Evolutionary conservation across 1,139 yeast genomes (phyloP), one percentile per base, ranked within the genome.

Genomic region (Waltiozyma sp.): DNA sequence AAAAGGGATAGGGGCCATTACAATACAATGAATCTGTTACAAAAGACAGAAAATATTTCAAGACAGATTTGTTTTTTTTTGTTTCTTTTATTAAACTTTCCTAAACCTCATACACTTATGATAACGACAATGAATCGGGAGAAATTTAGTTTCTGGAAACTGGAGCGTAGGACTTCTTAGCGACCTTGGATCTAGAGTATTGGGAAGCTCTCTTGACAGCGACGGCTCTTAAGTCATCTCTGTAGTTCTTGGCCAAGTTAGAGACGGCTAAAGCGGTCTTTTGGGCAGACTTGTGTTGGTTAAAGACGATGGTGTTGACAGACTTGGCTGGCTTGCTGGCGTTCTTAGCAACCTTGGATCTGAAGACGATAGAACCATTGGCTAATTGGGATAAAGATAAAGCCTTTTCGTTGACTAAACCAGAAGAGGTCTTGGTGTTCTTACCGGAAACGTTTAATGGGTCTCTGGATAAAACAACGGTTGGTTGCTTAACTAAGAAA

Each of bases 321-420:
- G 58, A 42, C 60, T 65, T 63, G 50, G 64, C 55, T 60, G 73
- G 72, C 63, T 66, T 64, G 70, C 65, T 65, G 53, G 61, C 51
- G 58, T 60, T 54, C 62, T 66, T 63, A 53, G 60, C 57, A 57
- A 58, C 57, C 62, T 68, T 68, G 61, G 72, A 59, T 52, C 63
- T 50, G 47, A 69, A 58, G 47, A 65, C 63, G 56, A 69, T 60
- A 53, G 60, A 56, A 50, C 72, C 75, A 43, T 54, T 49, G 51
- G 55, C 51, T 26, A 26, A 26, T 52, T 63, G 62, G 47, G 60
- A 45, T 53, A 68, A 60, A 60, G 74, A 73, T 47, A 70, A 52
- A 45, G 75, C 74, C 65, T 68, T 69, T 56, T 61, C 58, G 65
- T 68, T 68, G 55, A 62, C 70, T 56, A 69, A 61, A 55, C 77